Conservation (phyloP, 306 rosid species). For the Arachis stenosperma region DNA sequence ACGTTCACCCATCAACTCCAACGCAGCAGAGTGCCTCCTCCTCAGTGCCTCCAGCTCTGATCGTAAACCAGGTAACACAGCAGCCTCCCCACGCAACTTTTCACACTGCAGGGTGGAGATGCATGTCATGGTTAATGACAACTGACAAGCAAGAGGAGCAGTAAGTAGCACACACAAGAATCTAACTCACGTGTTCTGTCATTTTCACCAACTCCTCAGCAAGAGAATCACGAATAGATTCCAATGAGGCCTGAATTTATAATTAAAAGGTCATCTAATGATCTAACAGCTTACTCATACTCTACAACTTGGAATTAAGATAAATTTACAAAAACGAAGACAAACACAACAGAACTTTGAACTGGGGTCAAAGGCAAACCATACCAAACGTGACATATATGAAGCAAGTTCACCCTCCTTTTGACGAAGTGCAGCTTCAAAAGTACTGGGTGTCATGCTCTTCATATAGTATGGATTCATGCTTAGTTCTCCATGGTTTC, state of each 20-base stretch:
- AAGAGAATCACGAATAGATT: conserved; percentile 96
- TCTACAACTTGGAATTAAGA: conserved; percentile 18
- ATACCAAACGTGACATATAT: conserved; percentile 94
- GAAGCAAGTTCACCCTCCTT: conserved; percentile 99
- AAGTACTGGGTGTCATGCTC: conserved; percentile 92
- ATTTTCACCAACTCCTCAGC: conserved; percentile 95
- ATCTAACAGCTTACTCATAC: conserved; percentile 23
- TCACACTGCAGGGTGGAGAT: conserved; percentile 69
- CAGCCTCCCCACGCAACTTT: conserved; percentile 84
- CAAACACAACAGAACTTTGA: conserved; percentile 24
- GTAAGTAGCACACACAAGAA: background rate
- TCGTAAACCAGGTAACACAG: conserved; percentile 75
- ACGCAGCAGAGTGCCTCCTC: conserved; percentile 95
- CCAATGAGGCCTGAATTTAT: conserved; percentile 76
- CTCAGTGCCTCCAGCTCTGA: conserved; percentile 95
- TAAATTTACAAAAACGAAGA: conserved; percentile 15
- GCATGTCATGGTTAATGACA: conserved; percentile 34
- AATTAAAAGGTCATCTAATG: conserved; percentile 19
- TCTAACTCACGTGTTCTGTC: conserved; percentile 79
- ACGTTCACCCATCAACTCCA: conserved; percentile 99
- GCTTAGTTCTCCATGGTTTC: conserved; percentile 69
- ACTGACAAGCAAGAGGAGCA: conserved; percentile 12
- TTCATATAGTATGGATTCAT: conserved; percentile 92
- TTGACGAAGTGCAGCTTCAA: conserved; percentile 96
- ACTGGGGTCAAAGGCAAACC: conserved; percentile 37